These are phyloP conservation scores for Scytalidium sp. DNA, from an alignment of 2,329 filamentous ascomycete species.

Conservation along the genomic window DNA sequence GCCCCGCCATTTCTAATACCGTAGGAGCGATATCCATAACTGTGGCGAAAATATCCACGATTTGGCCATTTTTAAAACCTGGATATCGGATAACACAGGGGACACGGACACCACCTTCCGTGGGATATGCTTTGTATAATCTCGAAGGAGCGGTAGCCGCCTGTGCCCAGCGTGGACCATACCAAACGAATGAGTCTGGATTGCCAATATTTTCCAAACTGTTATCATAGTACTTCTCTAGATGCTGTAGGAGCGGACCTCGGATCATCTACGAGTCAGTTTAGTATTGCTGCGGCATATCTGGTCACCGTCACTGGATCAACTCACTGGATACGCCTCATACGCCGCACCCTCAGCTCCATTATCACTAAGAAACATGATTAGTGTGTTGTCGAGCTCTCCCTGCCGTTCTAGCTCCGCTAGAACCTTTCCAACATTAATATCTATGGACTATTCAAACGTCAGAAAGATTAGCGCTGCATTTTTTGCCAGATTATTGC, in stretches of 20 bases:
- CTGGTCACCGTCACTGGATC: constrained; percentile 14
- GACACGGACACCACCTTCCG: constrained; percentile 36
- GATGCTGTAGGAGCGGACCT: constrained; percentile 29
- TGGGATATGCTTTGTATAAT: constrained; percentile 23
- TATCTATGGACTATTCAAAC: constrained; percentile 59
- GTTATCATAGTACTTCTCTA: constrained; percentile 55
- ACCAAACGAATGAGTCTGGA: constrained; percentile 57
- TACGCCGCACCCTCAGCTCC: constrained; percentile 58
- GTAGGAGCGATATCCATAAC: constrained; percentile 37
- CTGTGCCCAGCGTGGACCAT: constrained; percentile 54
- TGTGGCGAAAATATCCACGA: constrained; percentile 28
- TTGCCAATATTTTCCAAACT: constrained; percentile 55
- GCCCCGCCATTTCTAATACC: constrained; percentile 31
- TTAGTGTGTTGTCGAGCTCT: constrained; percentile 60
- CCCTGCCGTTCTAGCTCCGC: constrained; percentile 51
- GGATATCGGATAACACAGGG: constrained; percentile 34
- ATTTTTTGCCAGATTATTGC: constrained; percentile 44
- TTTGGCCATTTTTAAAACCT: constrained; percentile 26
- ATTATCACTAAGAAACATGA: constrained; percentile 62
- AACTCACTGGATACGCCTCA: constrained; percentile 53
- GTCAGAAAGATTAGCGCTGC: constrained; percentile 64
- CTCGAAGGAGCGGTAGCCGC: constrained; percentile 50
- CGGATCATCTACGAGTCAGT: constrained; percentile 1
- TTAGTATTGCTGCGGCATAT: background rate
- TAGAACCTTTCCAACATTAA: constrained; percentile 55